These are phyloP conservation scores for Fusarium drepaniforme DNA, from an alignment of 2,329 filamentous ascomycete genomes.

Conservation along the genomic window DNA sequence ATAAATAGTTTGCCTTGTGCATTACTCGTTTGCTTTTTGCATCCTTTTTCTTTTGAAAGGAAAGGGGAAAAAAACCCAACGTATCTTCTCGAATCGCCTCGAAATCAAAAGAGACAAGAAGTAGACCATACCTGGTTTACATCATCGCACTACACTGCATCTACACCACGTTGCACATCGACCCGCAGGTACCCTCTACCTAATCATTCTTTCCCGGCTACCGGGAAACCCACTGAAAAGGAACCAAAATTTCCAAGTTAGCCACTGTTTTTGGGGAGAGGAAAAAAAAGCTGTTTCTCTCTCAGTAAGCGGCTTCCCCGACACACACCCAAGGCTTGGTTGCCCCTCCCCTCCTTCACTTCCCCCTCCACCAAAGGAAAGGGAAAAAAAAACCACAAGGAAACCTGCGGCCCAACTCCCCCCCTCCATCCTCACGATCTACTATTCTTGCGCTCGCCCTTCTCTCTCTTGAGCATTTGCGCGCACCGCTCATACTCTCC, in stretches of 20 bases:
- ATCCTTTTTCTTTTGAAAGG: not conserved
- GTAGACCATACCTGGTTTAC: constrained; percentile 34
- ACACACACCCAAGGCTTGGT: not conserved
- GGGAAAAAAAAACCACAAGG: constrained; percentile 32
- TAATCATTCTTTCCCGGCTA: not conserved
- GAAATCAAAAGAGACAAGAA: not conserved
- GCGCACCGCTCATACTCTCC: constrained; percentile 26
- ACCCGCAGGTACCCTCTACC: constrained; percentile 33
- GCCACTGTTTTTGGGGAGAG: not conserved
- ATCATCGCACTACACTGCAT: constrained; percentile 19
- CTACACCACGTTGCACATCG: constrained; percentile 3
- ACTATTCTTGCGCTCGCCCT: constrained; percentile 30
- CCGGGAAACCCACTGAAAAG: constrained; percentile 26
- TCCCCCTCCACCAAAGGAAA: constrained; percentile 21
- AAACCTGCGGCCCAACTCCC: constrained; percentile 32
- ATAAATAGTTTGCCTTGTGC: not conserved
- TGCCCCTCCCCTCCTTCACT: not conserved
- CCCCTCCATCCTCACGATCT: constrained; percentile 35
- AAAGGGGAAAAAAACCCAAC: not conserved
- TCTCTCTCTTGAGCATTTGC: constrained; percentile 36
- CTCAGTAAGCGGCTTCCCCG: constrained; percentile 25
- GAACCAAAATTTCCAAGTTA: constrained; percentile 31
- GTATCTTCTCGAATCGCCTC: constrained; percentile 32
- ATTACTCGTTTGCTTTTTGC: not conserved
- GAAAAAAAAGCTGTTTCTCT: not conserved